Evolutionary conservation across 495 filamentous ascomycete species (phyloP).

Genomic region (Penicillium goetzii): DNA sequence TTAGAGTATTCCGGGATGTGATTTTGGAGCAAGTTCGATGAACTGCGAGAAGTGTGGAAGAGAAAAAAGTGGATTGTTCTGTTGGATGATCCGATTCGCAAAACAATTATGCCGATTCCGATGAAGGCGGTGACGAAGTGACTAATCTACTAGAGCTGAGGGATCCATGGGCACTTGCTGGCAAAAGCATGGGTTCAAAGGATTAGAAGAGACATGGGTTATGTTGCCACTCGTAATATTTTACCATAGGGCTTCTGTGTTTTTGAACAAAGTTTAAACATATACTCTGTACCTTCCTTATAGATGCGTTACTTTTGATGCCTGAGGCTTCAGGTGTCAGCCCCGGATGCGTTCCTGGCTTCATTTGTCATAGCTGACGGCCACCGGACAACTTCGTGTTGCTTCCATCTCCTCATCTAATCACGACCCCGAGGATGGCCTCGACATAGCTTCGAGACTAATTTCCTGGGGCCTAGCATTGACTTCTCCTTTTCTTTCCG

Average conservation of each 20-base stretch:
- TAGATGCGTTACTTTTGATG: background rate
- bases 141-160: constrained; percentile 15
- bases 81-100: constrained; percentile 34
- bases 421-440: constrained; percentile 16
- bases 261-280: constrained; percentile 2
- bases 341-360: constrained; percentile 10
- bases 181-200: background rate
- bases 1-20: background rate
- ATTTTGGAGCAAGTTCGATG: background rate
- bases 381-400: background rate
- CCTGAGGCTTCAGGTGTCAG: constrained; percentile 17
- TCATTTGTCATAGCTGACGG: constrained; percentile 21
- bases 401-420: background rate
- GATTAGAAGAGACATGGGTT: background rate
- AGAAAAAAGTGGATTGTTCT: constrained; percentile 25
- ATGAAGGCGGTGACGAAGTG: constrained; percentile 30
- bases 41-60: constrained; percentile 10
- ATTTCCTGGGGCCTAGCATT: background rate
- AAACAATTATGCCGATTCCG: constrained; percentile 35
- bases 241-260: background rate
- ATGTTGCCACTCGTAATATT: background rate
- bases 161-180: background rate
- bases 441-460: constrained; percentile 8
- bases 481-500: background rate
- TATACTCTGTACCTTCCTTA: background rate